A percentile compares a stretch with the other conserved stretches of the same genome.
Evolutionary conservation across 257 asterid genomes (phyloP).

Genomic region (Solanum phureja): DNA sequence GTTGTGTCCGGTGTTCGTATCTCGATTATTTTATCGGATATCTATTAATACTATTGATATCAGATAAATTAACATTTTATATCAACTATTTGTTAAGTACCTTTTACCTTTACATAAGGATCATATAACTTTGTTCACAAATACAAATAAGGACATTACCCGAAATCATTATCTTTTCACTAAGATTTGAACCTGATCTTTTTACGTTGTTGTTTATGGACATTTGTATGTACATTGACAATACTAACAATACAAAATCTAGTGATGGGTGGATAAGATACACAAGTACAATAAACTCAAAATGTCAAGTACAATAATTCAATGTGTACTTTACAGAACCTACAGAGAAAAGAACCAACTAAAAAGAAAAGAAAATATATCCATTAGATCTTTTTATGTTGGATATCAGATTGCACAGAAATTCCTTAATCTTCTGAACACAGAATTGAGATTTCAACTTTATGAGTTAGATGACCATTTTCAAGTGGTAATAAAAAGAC

Average conservation of each 20-base stretch:
- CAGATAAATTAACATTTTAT: too few relatives aligned
- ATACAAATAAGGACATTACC: accelerated
- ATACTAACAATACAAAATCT: not conserved
- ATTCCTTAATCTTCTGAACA: not conserved
- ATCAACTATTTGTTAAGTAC: too few relatives aligned
- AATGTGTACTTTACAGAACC: not conserved
- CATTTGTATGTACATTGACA: not conserved
- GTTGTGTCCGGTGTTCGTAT: too few relatives aligned
- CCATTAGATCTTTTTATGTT: too few relatives aligned
- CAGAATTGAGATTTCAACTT: too few relatives aligned
- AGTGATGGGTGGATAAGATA: not conserved
- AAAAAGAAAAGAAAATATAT: not conserved
- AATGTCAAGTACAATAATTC: not conserved
- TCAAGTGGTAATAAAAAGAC: not conserved
- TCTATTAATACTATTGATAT: too few relatives aligned
- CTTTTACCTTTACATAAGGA: too few relatives aligned
- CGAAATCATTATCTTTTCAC: not conserved
- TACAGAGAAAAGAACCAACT: not conserved
- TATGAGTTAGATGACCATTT: not conserved
- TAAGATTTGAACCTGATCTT: too few relatives aligned
- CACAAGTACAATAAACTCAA: not conserved
- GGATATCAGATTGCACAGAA: too few relatives aligned
- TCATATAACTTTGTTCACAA: too few relatives aligned
- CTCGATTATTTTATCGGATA: too few relatives aligned
- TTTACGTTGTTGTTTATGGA: not conserved